These are phyloP conservation scores for Triglochin maritima DNA, from an alignment of 106 monocot genomes.

Conservation along the genomic window DNA sequence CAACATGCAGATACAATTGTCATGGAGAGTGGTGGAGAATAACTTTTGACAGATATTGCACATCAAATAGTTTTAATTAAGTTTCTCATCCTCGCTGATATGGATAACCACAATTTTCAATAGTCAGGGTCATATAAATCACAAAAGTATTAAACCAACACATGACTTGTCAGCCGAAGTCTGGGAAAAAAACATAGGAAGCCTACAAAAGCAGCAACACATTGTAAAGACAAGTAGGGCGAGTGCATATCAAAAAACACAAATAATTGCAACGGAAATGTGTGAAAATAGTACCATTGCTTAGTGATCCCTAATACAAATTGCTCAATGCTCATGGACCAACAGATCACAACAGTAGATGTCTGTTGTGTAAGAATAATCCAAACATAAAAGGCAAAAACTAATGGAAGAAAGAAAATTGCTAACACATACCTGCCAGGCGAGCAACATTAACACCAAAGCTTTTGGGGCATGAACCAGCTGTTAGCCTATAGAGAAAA, in stretches of 20 bases:
- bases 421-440: constrained; percentile 56
- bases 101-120: background rate
- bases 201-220: background rate
- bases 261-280: background rate
- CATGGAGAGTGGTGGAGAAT: too few relatives aligned
- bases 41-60: too few relatives aligned
- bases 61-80: too few relatives aligned
- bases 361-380: background rate
- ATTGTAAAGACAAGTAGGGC: too few relatives aligned
- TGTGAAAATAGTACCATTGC: background rate
- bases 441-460: constrained; percentile 97
- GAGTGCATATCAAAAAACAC: background rate
- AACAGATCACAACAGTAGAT: too few relatives aligned
- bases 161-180: background rate
- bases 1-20: too few relatives aligned
- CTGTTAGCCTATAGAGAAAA: constrained; percentile 69
- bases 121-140: background rate
- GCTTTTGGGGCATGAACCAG: constrained; percentile 90
- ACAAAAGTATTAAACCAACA: background rate
- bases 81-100: background rate
- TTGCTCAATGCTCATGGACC: background rate
- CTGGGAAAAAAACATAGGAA: too few relatives aligned
- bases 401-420: background rate
- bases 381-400: background rate
- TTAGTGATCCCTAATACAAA: background rate